These are phyloP conservation scores for Monascus ruber DNA, from an alignment of 2,329 filamentous ascomycete genomes.

Conservation along the genomic window DNA sequence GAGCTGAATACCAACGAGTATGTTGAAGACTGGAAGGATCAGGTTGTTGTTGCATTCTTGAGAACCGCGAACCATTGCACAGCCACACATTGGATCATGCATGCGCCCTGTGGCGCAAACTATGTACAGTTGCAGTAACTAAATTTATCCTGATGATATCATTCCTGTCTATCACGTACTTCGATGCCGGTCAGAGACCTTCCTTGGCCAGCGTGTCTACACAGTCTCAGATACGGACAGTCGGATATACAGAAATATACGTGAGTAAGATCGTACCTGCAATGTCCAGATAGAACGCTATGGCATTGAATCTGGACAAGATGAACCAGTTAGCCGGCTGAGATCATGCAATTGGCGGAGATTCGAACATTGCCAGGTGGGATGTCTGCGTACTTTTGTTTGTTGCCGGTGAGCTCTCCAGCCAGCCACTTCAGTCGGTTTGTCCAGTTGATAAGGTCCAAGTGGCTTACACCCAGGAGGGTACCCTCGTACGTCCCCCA, in stretches of 20 bases:
- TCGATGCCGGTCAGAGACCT: constrained; percentile 29
- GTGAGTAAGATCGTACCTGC: constrained; percentile 37
- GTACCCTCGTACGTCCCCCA: constrained; percentile 56
- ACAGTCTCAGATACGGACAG: neutral
- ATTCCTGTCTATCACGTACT: no score
- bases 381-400: constrained; percentile 36
- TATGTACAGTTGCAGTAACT: no score
- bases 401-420: constrained; percentile 45
- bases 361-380: neutral
- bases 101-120: no score
- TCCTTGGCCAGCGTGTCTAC: constrained; percentile 59
- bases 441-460: constrained; percentile 57
- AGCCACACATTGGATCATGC: no score
- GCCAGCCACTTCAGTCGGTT: constrained; percentile 50
- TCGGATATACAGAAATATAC: neutral
- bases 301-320: constrained; percentile 47
- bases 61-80: no score
- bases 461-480: constrained; percentile 50
- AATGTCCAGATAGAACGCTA: constrained; percentile 54
- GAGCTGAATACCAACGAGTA: no score
- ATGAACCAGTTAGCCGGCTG: no score
- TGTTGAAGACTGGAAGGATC: no score
- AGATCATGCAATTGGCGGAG: no score
- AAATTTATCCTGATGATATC: no score
- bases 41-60: no score